Percentiles rank a stretch among this genome's conserved stretches.
phyloP scores from a whole-genome alignment of 2,329 filamentous ascomycete species.

The Cytospora piceicola region DNA sequence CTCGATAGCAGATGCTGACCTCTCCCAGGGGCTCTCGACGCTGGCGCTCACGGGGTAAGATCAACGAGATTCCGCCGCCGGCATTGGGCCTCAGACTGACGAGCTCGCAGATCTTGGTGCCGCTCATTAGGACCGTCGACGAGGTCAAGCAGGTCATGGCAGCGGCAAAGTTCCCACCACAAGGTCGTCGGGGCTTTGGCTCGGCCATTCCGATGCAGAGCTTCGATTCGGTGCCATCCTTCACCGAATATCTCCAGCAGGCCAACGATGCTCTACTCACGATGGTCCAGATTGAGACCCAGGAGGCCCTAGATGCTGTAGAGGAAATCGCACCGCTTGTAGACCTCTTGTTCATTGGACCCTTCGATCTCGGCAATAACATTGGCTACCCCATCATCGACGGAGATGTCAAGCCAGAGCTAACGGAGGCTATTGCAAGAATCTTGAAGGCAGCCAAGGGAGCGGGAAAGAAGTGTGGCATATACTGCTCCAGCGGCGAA shows the following conservation, averaged over 20 bases:
- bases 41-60: conserved; percentile 60
- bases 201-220: conserved; percentile 58
- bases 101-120: conserved; percentile 50
- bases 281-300: conserved; percentile 71
- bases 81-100: conserved; percentile 11
- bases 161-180: conserved; percentile 60
- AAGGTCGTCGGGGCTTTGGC: conserved; percentile 58
- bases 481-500: conserved; percentile 60
- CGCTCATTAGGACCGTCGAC: conserved; percentile 57
- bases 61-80: neutral
- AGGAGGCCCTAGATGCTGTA: conserved; percentile 62
- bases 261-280: conserved; percentile 62
- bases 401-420: conserved; percentile 60
- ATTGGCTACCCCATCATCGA: conserved; percentile 66
- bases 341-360: conserved; percentile 68
- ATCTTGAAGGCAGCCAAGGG: conserved; percentile 60
- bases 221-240: conserved; percentile 51
- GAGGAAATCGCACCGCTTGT: conserved; percentile 67
- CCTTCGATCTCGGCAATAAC: conserved; percentile 68
- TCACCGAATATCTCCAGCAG: conserved; percentile 60
- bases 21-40: conserved; percentile 56
- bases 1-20: conserved; percentile 31
- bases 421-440: conserved; percentile 62
- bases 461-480: conserved; percentile 69
- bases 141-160: conserved; percentile 55